Evolutionary conservation across 768 basidiomycete species (phyloP).

Genomic region (Boletales sp.): DNA sequence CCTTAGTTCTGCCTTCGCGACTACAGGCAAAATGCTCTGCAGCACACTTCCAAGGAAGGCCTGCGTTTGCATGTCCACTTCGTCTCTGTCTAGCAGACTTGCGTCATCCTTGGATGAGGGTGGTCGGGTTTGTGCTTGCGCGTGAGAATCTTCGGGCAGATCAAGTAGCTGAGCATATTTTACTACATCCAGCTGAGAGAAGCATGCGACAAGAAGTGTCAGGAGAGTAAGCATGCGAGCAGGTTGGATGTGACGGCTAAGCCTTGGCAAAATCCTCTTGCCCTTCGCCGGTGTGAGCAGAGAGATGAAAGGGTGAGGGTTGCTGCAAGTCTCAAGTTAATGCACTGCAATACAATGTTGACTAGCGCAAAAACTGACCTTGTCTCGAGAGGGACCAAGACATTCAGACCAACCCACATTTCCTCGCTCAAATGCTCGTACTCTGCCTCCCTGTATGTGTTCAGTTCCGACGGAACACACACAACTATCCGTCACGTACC

Average conservation of each 20-base stretch:
- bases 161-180: conserved; percentile 72
- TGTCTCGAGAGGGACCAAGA: conserved; percentile 92
- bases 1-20: conserved; percentile 74
- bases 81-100: conserved; percentile 44
- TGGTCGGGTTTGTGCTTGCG: conserved; percentile 16
- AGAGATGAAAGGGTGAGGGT: conserved; percentile 96
- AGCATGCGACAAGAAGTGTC: conserved; percentile 91
- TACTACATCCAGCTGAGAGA: conserved; percentile 91
- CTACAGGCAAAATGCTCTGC: conserved; percentile 80
- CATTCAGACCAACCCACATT: conserved; percentile 77
- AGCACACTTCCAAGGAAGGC: conserved; percentile 82
- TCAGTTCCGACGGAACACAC: not conserved
- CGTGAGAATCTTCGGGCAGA: conserved; percentile 52
- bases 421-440: conserved; percentile 58
- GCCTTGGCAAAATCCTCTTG: conserved; percentile 85
- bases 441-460: conserved; percentile 48
- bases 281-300: conserved; percentile 86
- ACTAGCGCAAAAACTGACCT: conserved; percentile 48
- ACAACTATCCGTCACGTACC: conserved; percentile 36
- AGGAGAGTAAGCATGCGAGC: conserved; percentile 82
- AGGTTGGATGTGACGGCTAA: conserved; percentile 77
- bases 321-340: conserved; percentile 40
- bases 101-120: conserved; percentile 16
- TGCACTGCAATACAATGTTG: not conserved
- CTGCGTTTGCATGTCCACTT: conserved; percentile 86